Evolutionary conservation across 1,284 basidiomycete genomes (phyloP), one percentile per base, ranked within the genome.

Genomic region (Moniliella sp.): DNA sequence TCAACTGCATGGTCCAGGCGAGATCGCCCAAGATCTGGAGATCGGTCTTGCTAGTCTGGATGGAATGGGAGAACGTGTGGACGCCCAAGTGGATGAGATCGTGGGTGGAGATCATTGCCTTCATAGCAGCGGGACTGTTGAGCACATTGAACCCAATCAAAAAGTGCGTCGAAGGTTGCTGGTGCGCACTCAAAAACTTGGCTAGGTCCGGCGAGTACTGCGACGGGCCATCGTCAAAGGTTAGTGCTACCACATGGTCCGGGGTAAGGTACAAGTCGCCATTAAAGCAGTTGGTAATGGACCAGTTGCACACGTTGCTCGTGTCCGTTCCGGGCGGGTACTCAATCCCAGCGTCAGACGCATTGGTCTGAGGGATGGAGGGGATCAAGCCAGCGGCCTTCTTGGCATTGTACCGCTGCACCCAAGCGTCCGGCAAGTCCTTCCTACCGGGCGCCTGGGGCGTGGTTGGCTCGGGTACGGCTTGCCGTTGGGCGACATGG

Each of bases 201-300:
- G 71, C 69, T 12, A 75, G 63, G 25, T 36, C 37, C 13, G 59
- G 48, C 1, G 65, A 65, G 3, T 61, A 41, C 37, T 55, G 34
- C 15, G 46, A 65, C 0, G 80, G 80, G 4, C 40, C 40, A 16
- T 42, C 40, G 16, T 42, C 40, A 41, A 77, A 62, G 9, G 28
- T 21, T 13, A 42, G 27, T 15, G 36, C 43, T 15, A 45, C 33
- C 15, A 32, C 30, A 30, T 37, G 32, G 25, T 34, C 42, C 5
- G 48, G 47, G 9, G 71, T 74, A 43, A 79, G 70, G 74, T 74
- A 78, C 31, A 77, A 50, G 45, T 77, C 73, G 11, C 61, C 70
- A 2, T 65, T 68, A 28, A 62, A 49, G 57, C 78, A 81, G 46
- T 73, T 39, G 15, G 37, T 43, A 26, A 31, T 33, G 16, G 42